Conservation (phyloP, 805 yeast species). For the Candida manassasensis region DNA sequence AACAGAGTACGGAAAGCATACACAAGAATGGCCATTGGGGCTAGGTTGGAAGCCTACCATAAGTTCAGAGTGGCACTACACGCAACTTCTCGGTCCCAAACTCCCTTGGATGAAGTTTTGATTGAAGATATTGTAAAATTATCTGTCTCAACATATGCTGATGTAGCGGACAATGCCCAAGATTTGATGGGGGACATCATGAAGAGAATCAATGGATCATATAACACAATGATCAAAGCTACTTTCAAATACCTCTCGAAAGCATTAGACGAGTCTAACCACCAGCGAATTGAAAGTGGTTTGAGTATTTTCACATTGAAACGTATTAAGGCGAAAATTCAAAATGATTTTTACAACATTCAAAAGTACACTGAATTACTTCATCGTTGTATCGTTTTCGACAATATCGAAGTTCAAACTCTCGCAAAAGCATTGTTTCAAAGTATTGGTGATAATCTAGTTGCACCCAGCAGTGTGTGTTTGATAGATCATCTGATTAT, state of each 20-base stretch:
- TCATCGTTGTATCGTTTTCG: slow-evolving; percentile 51
- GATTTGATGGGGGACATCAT: slow-evolving; percentile 60
- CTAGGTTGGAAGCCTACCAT: slow-evolving; percentile 69
- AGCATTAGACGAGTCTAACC: slow-evolving; percentile 47
- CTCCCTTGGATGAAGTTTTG: slow-evolving; percentile 57
- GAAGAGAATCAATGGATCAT: slow-evolving; percentile 65
- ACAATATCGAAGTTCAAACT: slow-evolving; percentile 49
- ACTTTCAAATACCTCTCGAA: slow-evolving; percentile 46
- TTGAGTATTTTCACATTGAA: slow-evolving; percentile 53
- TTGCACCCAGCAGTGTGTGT: slow-evolving; percentile 41
- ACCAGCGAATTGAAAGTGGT: slow-evolving; percentile 59
- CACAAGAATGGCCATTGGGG: slow-evolving; percentile 75
- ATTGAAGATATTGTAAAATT: slow-evolving; percentile 61
- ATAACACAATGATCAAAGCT: slow-evolving; percentile 46
- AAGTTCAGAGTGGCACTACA: slow-evolving; percentile 67
- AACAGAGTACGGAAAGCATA: slow-evolving; percentile 62
- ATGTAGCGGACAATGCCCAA: slow-evolving; percentile 68
- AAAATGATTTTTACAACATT: slow-evolving; percentile 53
- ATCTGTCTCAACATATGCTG: slow-evolving; percentile 65
- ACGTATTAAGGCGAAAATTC: slow-evolving; percentile 53
- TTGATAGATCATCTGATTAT: slow-evolving; percentile 42
- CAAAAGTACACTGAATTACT: slow-evolving; percentile 44
- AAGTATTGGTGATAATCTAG: slow-evolving; percentile 22
- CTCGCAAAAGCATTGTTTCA: slow-evolving; percentile 51
- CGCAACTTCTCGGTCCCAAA: slow-evolving; percentile 67